These are phyloP conservation scores for Saccharomycopsis sp. DNA, from an alignment of 805 yeast species.

Conservation along the genomic window DNA sequence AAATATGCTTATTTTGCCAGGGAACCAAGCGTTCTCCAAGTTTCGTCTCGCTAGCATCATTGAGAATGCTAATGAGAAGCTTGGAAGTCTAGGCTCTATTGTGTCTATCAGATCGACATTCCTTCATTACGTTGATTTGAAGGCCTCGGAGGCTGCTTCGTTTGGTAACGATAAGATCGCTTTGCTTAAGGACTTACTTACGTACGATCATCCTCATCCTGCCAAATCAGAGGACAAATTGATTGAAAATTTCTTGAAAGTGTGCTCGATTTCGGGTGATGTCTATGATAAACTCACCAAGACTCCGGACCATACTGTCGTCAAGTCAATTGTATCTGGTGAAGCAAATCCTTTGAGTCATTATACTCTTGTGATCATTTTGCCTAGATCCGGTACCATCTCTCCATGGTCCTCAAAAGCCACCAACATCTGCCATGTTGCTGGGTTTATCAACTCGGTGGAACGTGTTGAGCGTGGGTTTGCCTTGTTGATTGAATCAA, in stretches of 20 bases:
- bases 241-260: constrained; percentile 35
- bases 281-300: constrained; percentile 13
- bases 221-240: constrained; percentile 34
- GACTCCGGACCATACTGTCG: constrained; percentile 23
- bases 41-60: constrained; percentile 75
- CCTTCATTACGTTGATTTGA: constrained; percentile 73
- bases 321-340: constrained; percentile 25
- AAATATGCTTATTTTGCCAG: constrained; percentile 55
- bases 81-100: constrained; percentile 50
- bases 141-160: constrained; percentile 27
- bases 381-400: constrained; percentile 93
- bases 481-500: constrained; percentile 61
- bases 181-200: constrained; percentile 55
- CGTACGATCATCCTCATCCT: constrained; percentile 68
- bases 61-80: constrained; percentile 55
- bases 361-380: constrained; percentile 59
- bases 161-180: constrained; percentile 37
- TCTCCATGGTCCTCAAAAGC: constrained; percentile 99
- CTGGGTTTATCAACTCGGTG: constrained; percentile 67
- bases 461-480: constrained; percentile 90
- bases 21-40: constrained; percentile 83
- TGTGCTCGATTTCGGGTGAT: constrained; percentile 25
- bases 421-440: constrained; percentile 83
- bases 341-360: constrained; percentile 33
- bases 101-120: constrained; percentile 68